Percentiles rank a stretch among this genome's conserved stretches.
Conservation (phyloP, 208 protist genomes). For the Acanthamoeba healyi region DNA sequence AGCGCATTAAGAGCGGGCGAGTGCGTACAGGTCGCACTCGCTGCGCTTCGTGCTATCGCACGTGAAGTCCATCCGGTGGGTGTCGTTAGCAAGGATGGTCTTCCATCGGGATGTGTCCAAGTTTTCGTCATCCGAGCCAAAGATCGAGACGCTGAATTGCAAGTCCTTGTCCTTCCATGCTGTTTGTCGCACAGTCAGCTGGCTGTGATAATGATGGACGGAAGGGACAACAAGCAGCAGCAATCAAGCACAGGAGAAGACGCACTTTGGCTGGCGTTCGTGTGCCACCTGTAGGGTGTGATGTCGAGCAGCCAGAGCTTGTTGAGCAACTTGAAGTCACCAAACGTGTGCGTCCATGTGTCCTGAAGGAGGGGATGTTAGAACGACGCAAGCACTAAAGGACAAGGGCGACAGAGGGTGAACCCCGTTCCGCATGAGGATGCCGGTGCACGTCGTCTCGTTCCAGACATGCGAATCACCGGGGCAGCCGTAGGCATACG, state of each 20-base stretch:
- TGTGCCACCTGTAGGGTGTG: constrained; percentile 42
- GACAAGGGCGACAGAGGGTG: background rate
- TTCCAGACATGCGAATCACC: constrained; percentile 46
- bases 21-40: background rate
- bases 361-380: background rate
- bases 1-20: too few relatives aligned
- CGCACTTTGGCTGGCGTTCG: background rate
- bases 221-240: background rate
- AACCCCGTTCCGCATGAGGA: constrained; percentile 6
- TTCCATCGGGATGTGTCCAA: background rate
- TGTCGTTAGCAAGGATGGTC: constrained; percentile 35
- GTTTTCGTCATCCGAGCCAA: background rate
- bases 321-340: constrained; percentile 45
- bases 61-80: background rate
- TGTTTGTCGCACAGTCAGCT: background rate
- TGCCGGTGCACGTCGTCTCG: constrained; percentile 19
- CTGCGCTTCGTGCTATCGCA: background rate
- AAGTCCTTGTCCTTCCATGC: constrained; percentile 43
- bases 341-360: constrained; percentile 61
- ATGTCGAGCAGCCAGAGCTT: constrained; percentile 73
- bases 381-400: background rate
- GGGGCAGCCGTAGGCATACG: constrained; percentile 54
- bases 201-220: too few relatives aligned
- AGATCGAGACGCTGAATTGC: constrained; percentile 27
- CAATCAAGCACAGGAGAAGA: background rate